Evolutionary conservation across 2,329 filamentous ascomycete genomes (phyloP), one percentile per base, ranked within the genome.

Genomic region (Apiospora aurea): DNA sequence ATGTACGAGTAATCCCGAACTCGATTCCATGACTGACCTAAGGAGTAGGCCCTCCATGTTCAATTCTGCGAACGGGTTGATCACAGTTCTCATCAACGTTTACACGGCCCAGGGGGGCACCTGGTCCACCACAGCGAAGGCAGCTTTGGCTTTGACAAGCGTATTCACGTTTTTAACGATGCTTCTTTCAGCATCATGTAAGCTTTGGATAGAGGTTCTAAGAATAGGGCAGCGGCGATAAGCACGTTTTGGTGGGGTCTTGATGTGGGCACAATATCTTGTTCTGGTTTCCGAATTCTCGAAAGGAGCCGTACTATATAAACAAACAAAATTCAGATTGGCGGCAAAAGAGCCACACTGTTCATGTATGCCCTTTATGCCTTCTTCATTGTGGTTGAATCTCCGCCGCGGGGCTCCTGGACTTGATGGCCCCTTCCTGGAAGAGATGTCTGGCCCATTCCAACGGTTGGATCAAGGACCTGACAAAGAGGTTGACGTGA

Each of bases 391-490:
- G 13, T 57, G 51, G 51, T 57, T 57, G 13, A 57, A 57, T 57
- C 51, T 57, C 26, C 6, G 51, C 51, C 51, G 51, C 51, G 51
- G 51, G 51, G 51, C 51, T 6, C 26, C 26, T 18, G 26, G 51
- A 57, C 51, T 57, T 16, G 51, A 57, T 18, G 51, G 51, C 51
- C 51, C 51, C 51, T 57, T 57, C 51, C 7, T 57, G 51, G 51
- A 57, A 57, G 51, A 57, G 51, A 57, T 57, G 51, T 57, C 51
- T 57, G 26, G 51, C 29, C 53, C 18, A 61, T 61, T 61, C 13
- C 18, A 61, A 41, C 18, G 29, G 38, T 61, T 61, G 29, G 29
- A 61, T 61, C 18, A 61, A 61, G 53, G 29, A 4, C 53, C 29
- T 41, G 18, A 61, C 18, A 61, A 61, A 61, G 53, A 61, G 53